Percentiles rank a stretch among this genome's conserved stretches.
Evolutionary conservation across 345 rosid species (phyloP).

Genomic region (Linum tenue): DNA sequence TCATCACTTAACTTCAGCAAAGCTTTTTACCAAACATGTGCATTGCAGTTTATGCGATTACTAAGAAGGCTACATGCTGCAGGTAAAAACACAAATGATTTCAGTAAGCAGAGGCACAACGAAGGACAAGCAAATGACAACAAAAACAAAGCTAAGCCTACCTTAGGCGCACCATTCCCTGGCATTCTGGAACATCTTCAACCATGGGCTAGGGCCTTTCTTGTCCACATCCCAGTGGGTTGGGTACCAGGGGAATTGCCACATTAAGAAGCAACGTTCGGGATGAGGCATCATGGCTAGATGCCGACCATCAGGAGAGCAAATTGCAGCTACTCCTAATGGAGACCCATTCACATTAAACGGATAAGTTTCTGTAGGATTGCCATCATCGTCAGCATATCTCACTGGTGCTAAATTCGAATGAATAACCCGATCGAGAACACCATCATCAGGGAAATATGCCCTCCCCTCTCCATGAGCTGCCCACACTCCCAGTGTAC

Average conservation of each 20-base stretch:
- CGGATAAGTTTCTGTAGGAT: conserved; percentile 70
- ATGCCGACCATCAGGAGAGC: conserved; percentile 94
- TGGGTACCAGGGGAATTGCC: conserved; percentile 98
- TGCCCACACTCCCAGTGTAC: conserved; percentile 90
- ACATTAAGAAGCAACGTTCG: conserved; percentile 95
- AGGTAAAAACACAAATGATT: no score
- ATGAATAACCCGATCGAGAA: conserved; percentile 59
- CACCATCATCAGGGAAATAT: conserved; percentile 83
- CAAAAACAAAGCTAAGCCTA: not conserved
- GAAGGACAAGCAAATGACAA: not conserved
- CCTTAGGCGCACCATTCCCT: conserved; percentile 65
- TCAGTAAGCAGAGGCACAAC: no score
- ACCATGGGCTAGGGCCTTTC: conserved; percentile 92
- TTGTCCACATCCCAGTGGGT: conserved; percentile 69
- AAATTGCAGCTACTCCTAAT: conserved; percentile 80
- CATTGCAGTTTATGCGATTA: no score
- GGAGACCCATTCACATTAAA: conserved; percentile 95
- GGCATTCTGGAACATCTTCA: conserved; percentile 92
- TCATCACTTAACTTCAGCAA: no score
- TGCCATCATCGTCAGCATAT: conserved; percentile 83
- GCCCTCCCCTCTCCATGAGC: conserved; percentile 97
- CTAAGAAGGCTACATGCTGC: no score
- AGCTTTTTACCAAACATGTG: no score
- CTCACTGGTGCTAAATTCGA: conserved; percentile 68
- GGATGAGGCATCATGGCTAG: conserved; percentile 99